Evolutionary conservation across 2,329 filamentous ascomycete genomes (phyloP).

Genomic region (Pseudogymnoascus sp.): DNA sequence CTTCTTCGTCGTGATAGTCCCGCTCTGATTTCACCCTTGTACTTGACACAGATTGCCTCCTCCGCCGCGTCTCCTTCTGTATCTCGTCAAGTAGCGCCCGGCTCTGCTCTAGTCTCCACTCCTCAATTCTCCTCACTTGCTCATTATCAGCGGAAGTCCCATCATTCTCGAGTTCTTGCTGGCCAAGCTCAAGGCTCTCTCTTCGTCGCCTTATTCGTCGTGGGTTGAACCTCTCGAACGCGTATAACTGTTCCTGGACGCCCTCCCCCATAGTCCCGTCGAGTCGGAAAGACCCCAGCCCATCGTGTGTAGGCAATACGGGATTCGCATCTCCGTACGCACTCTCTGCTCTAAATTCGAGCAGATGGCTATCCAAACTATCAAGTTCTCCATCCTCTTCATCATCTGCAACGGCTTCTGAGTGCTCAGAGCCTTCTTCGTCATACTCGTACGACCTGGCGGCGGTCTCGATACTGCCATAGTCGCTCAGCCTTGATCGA

Average conservation of each 20-base stretch:
- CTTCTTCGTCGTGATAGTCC: slow-evolving; percentile 25
- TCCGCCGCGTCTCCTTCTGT: slow-evolving; percentile 69
- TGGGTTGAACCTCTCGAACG: slow-evolving; percentile 80
- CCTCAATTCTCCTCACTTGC: slow-evolving; percentile 75
- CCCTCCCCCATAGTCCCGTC: slow-evolving; percentile 45
- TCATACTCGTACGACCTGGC: slow-evolving; percentile 49
- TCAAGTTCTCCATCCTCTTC: slow-evolving; percentile 75
- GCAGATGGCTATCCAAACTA: slow-evolving; percentile 83
- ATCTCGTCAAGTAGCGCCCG: slow-evolving; percentile 79
- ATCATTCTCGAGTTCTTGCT: slow-evolving; percentile 44
- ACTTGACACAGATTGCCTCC: slow-evolving; percentile 53
- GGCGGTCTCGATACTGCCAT: slow-evolving; percentile 67
- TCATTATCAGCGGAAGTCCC: slow-evolving; percentile 58
- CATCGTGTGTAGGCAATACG: slow-evolving; percentile 86
- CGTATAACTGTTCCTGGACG: slow-evolving; percentile 78
- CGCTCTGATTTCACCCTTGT: slow-evolving; percentile 27
- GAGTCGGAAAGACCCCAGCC: slow-evolving; percentile 74
- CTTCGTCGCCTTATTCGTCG: slow-evolving; percentile 48
- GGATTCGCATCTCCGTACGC: slow-evolving; percentile 34
- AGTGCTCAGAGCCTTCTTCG: slow-evolving; percentile 41
- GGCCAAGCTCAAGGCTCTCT: slow-evolving; percentile 44
- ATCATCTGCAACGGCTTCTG: slow-evolving; percentile 44
- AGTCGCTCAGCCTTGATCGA: slow-evolving; percentile 67
- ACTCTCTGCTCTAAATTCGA: slow-evolving; percentile 66
- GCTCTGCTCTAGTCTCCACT: slow-evolving; percentile 88